Evolutionary conservation across 257 asterid genomes (phyloP), one percentile per base, ranked within the genome.

Genomic region (Phtheirospermum japonicum): DNA sequence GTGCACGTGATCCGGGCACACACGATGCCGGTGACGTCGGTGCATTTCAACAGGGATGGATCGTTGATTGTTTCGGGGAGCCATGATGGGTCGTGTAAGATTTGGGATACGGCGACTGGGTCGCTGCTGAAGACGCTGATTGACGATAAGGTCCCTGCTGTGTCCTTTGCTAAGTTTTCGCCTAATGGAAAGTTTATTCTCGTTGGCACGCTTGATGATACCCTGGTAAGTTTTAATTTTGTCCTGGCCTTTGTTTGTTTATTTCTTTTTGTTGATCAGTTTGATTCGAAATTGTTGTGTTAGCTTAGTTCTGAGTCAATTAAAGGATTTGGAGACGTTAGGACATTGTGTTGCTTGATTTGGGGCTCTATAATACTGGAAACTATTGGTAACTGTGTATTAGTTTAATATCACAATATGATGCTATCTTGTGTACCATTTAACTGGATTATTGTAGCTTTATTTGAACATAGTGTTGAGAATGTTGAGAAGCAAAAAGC

Each of bases 181-280:
- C 99, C 99, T 4, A 92, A 92, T 46, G 99, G 99, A 1, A 92
- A 80, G 77, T 86, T 86, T 67, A 76, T 92, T 50, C 97, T 92
- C 5, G 97, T 83, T 6, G 92, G 82, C 17, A 88, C 95, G 13
- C 86, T 84, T 30, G 88, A 92, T 73, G 92, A 86, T 73, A 78
- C 90, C 63, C 91, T 92, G 34, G 98, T 92, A 68, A 84, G 95
- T 81, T 2, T 9, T 14, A 20, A 18, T 43, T 39, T 28, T 23
- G 28, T 1, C 28, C n/a, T 51, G 32, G 5, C 39, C 16, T 30
- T 62, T 17, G 13, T 12, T 31, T 31, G 2, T 23, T 58, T 17
- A 49, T 18, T 49, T 6, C 10, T 9, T 34, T 7, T 31, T 28
- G 2, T 23, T 53, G 18, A 8, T 20, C 31, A 0, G 37, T 50